Evolutionary conservation across 257 asterid genomes (phyloP), one percentile per base, ranked within the genome.

Genomic region (Penstemon davidsonii): DNA sequence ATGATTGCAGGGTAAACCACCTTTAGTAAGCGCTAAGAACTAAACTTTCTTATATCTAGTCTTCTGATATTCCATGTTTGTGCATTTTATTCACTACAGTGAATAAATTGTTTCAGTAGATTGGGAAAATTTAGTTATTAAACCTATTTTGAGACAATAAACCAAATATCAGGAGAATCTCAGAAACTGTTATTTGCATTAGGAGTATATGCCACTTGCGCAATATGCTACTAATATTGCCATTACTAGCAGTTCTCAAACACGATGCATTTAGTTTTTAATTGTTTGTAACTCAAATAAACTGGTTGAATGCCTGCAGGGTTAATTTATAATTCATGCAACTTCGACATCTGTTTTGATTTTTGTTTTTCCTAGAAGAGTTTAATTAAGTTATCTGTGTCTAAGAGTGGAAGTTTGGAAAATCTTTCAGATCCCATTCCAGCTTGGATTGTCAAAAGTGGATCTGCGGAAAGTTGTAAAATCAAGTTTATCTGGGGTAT

Each of bases 401-500:
- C 64, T 74, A 55, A 78, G 33, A 62, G 44, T 40, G 45, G 69
- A 5, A 60, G 62, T 39, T 40, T 37, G 71, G 44, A 19, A 13
- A 66, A 60, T 56, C 39, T 74, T 67, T 75, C 92, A 94, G 99
- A 85, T 94, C 60, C 99, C 96, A 4, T 94, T 77, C 87, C 96
- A 91, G 85, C 73, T 89, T 70, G 99, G 99, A 57, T 68, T 86
- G 63, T 91, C 99, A 43, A 94, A 94, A 76, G 47, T 73, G 67
- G 99, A 94, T 70, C 95, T 91, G 55, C 83, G 96, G 75, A 94
- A 94, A 87, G 98, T 89, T 62, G 84, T 87, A 15, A 94, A 86
- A 75, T 77, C 96, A 66, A 84, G 95, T 73, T 86, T 94, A 79
- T 83, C 96, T 33, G 98, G 96, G 91, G 99, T 94, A 81, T 56